These are phyloP conservation scores for Trapa bicornis DNA, from an alignment of 345 rosid genomes.

Conservation along the genomic window DNA sequence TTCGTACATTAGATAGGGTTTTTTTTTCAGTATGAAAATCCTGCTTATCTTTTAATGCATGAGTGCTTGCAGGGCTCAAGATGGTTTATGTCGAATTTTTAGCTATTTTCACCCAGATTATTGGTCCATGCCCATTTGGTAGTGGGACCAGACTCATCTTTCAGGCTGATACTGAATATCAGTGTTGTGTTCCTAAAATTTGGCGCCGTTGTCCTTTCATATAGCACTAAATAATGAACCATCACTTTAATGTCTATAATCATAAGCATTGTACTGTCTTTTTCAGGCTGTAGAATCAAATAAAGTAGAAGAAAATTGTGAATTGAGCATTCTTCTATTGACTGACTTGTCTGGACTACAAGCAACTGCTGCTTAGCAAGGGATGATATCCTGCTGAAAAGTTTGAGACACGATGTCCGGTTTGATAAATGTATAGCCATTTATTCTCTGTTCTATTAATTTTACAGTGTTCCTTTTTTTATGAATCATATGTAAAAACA, in stretches of 20 bases:
- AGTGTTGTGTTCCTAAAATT: neutral
- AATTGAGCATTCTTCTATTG: conserved; percentile 14
- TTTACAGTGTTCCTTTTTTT: neutral
- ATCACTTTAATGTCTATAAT: neutral
- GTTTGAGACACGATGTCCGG: conserved; percentile 80
- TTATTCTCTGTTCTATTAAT: neutral
- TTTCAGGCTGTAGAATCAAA: conserved; percentile 2
- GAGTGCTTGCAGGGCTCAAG: neutral
- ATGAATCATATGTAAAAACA: neutral
- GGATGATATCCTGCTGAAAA: conserved; percentile 49
- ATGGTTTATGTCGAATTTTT: neutral
- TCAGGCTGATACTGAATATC: neutral
- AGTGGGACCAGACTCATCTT: neutral
- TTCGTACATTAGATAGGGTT: neutral
- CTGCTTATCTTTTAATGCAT: neutral
- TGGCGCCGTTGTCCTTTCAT: neutral
- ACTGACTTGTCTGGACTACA: conserved; percentile 23
- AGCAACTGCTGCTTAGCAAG: conserved; percentile 21
- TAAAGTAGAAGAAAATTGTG: conserved; percentile 13
- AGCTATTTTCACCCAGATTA: neutral
- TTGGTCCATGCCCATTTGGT: neutral
- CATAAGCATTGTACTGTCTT: neutral
- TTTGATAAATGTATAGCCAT: conserved; percentile 66
- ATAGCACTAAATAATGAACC: neutral
- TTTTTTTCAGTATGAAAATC: neutral